Base-by-base conservation (phyloP, 2,329 filamentous ascomycete species). In the Fusarium anguioides region DNA sequence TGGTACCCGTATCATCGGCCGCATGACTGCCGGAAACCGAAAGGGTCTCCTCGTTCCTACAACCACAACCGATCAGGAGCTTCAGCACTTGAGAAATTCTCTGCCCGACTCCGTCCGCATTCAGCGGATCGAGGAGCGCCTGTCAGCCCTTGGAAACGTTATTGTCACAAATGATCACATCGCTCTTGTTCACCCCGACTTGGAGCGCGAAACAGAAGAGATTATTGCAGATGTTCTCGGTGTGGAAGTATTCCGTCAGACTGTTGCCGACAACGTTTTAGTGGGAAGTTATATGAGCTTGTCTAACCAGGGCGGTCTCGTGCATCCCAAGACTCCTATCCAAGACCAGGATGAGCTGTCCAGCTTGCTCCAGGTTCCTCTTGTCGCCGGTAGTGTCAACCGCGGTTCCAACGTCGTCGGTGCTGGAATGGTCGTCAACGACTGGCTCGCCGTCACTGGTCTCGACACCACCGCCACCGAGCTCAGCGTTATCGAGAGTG, bases 261-360 rank as follows among this genome's bases (percentile, higher is more conserved):
- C 96, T 44, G 91, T 99, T 63, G 94, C 95, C 74, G 94, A 97
- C 81, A 97, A 98, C 77, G 96, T 99, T 58, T 89, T 99, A 26
- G 96, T 96, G 35, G 96, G 96, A 63, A 94, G 90, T 48, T 99
- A 99, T 85, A 98, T 98, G 94, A 88, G 92, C 54, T 86, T 99
- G 64, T 95, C 91, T 74, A 99, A 99, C 84, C 92, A 95, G 81
- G 96, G 96, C 70, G 96, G 96, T 14, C 91, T 99, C 72, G 96
- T 99, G 46, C 96, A 99, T 79, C 95, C 96, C 72, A 97, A 97
- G 86, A 98, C 96, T 37, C 91, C 88, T 70, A 96, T 98, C 76
- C 93, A 97, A 81, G 96, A 99, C 80, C 96, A 99, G 85, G 96
- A 99, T 79, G 96, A 99, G 84, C 87, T 99, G 69, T 94, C 91